Percentiles rank a stretch among this genome's conserved stretches.
phyloP scores from a whole-genome alignment of 2,329 filamentous ascomycete species.

The Xylaria sp. region DNA sequence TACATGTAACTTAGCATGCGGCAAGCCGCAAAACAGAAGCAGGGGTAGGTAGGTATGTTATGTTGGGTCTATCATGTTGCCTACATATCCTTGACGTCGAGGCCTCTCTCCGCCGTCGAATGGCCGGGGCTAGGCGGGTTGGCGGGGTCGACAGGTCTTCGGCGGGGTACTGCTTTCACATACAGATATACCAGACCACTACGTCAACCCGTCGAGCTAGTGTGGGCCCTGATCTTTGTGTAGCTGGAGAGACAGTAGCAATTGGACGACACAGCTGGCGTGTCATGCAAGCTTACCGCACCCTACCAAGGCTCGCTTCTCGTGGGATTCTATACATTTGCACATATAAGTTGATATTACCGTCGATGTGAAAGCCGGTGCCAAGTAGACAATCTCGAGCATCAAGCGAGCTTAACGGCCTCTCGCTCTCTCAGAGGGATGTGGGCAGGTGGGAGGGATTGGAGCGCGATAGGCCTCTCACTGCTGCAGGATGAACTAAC shows the following conservation, averaged over 20 bases:
- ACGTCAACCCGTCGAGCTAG: constrained; percentile 21
- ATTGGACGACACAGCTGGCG: neutral
- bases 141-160: constrained; percentile 19
- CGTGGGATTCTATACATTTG: no score
- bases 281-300: neutral
- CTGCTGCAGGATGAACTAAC: neutral
- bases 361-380: no score
- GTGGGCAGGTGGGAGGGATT: neutral
- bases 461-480: neutral
- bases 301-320: no score
- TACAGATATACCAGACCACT: constrained; percentile 14
- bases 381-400: neutral
- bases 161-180: constrained; percentile 18
- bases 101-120: no score
- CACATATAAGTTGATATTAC: no score
- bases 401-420: neutral
- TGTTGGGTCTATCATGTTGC: neutral
- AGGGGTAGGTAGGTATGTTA: neutral
- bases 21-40: constrained; percentile 3
- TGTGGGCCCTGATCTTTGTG: constrained; percentile 7
- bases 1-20: neutral
- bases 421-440: no score
- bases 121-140: constrained; percentile 11
- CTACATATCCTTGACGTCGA: constrained; percentile 1
- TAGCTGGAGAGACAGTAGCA: neutral